Evolutionary conservation across 371 early-diverging fungal species (phyloP), one percentile per base, ranked within the genome.

Genomic region (Amoeboaphelidium occidentale): DNA sequence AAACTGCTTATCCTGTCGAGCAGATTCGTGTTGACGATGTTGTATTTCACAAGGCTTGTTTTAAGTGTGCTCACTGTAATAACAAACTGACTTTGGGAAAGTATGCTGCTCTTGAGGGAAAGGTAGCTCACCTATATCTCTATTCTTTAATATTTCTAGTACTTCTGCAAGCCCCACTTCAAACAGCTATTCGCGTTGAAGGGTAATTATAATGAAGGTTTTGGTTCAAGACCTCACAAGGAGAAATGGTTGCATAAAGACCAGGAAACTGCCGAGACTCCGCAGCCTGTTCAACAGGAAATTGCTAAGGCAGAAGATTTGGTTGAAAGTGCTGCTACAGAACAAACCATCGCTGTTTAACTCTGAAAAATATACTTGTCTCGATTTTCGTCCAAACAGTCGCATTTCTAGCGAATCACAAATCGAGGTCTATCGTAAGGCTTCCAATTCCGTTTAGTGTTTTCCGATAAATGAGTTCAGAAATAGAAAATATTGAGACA

Each of bases 101-200:
- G 45, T 52, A 61, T 12, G 69, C 69, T 1, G 52, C 59, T 27
- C 46, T 66, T 50, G 59, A 63, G 46, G 64, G 64, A 0, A 46
- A 54, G 47, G 58, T 56, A 25, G 23, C 2, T n/a, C 2, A 51
- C 27, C 20, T 2, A 10, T 45, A 47, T 6, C 14, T 51, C 25
- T 22, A 45, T 20, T 27, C 45, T 20, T 6, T 23, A 14, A 47
- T 44, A 12, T 23, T 2, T 3, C 23, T 3, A 27, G 10, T 20
- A 14, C 26, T 28, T 21, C 22, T 52, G 24, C 49, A 54, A 62
- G 58, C 60, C 60, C 1, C 69, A 69, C 51, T 66, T 65, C 48
- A 63, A 64, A 49, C 69, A 69, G 56, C 54, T 66, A 51, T 69
- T 69, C 51, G 56, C 54, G 44, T 45, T 65, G 28, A 69, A 69